Percentiles rank a stretch among this genome's conserved stretches.
phyloP scores from a whole-genome alignment of 352 stramenopile species.

The Phytophthora melonis region DNA sequence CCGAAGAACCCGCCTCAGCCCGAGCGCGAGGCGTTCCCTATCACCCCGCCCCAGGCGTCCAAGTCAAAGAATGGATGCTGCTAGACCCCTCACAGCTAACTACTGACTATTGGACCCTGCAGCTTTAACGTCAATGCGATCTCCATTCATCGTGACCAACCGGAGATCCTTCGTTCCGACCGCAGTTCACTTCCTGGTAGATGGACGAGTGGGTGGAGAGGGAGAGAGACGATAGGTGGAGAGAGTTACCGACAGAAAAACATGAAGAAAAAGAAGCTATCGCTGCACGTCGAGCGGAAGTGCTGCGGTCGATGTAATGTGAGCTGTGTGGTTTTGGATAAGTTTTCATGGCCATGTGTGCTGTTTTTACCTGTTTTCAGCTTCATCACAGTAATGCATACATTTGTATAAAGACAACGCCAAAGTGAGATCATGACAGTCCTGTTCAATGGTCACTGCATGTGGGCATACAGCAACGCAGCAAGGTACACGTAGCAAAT shows the following conservation, averaged over 20 bases:
- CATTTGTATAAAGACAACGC: neutral
- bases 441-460: constrained; percentile 29
- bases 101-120: constrained; percentile 46
- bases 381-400: neutral
- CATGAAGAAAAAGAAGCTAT: constrained; percentile 28
- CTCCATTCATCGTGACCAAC: constrained; percentile 30
- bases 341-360: constrained; percentile 30
- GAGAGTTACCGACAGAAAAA: constrained; percentile 28
- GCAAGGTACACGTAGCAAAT: constrained; percentile 30
- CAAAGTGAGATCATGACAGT: constrained; percentile 18
- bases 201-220: constrained; percentile 23
- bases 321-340: constrained; percentile 49
- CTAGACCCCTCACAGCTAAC: constrained; percentile 53
- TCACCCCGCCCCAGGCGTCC: constrained; percentile 77
- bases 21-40: constrained; percentile 86
- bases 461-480: constrained; percentile 14
- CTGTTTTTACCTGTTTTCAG: neutral
- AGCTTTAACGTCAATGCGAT: constrained; percentile 35
- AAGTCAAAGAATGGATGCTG: constrained; percentile 87
- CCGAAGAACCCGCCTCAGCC: constrained; percentile 87
- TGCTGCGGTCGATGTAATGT: constrained; percentile 44
- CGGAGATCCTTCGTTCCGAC: constrained; percentile 23
- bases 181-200: constrained; percentile 22
- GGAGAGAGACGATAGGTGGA: constrained; percentile 9
- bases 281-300: constrained; percentile 20